phyloP scores from a whole-genome alignment of 805 yeast genomes.

The Ogataea henricii region DNA sequence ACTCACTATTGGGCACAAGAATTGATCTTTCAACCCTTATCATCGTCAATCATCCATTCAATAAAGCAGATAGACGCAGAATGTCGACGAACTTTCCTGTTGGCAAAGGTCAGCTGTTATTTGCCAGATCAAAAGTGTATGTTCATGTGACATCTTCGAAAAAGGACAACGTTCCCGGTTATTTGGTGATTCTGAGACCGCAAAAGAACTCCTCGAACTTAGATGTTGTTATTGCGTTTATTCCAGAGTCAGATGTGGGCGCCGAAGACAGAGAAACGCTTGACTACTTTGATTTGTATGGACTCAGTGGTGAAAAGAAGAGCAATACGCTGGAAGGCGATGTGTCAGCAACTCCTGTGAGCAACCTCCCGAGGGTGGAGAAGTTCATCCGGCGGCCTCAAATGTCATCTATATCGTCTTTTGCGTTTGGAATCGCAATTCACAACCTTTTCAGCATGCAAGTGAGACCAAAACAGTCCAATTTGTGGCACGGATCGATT shows the following conservation, averaged over 20 bases:
- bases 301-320: constrained; percentile 40
- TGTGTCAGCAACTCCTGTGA: constrained; percentile 3
- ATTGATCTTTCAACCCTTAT: background rate
- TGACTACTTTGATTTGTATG: constrained; percentile 41
- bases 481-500: constrained; percentile 92
- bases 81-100: constrained; percentile 22
- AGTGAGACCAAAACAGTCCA: constrained; percentile 77
- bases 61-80: background rate
- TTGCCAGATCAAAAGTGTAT: constrained; percentile 69
- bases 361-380: constrained; percentile 27
- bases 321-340: too few species aligned
- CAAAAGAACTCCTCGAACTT: constrained; percentile 46
- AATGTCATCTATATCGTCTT: constrained; percentile 53
- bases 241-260: constrained; percentile 53
- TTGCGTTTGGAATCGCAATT: constrained; percentile 67
- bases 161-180: constrained; percentile 80
- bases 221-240: constrained; percentile 66
- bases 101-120: constrained; percentile 51
- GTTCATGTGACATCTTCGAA: constrained; percentile 79
- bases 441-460: constrained; percentile 74
- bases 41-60: background rate
- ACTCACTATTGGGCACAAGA: background rate
- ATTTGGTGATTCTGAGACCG: constrained; percentile 63
- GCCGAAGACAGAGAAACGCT: constrained; percentile 31
- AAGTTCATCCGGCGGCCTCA: constrained; percentile 54